A percentile compares a stretch with the other conserved stretches of the same genome.
phyloP scores from a whole-genome alignment of 176 grass and related monocot genomes.

The Zea luxurians region DNA sequence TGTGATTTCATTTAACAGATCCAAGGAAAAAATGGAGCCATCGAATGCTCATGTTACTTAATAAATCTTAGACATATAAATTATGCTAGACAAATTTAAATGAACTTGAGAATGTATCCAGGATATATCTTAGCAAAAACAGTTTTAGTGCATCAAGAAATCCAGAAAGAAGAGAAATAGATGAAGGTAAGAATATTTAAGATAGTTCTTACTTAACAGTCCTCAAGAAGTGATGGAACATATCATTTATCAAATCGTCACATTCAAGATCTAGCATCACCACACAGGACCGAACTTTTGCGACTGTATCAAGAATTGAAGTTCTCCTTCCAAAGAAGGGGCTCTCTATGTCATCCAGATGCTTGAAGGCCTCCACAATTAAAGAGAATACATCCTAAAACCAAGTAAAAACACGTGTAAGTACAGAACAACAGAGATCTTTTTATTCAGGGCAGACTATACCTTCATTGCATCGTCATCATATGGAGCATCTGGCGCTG shows the following conservation, averaged over 20 bases:
- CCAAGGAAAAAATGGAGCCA: neutral
- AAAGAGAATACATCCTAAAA: constrained; percentile 69
- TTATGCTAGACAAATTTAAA: constrained; percentile 1
- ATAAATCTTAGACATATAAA: neutral
- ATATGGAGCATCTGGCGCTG: constrained; percentile 87
- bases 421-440: constrained; percentile 17
- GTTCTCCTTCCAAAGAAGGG: constrained; percentile 53
- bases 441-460: neutral
- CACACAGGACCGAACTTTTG: constrained; percentile 87
- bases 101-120: neutral
- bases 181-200: constrained; percentile 12
- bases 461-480: constrained; percentile 84
- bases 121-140: constrained; percentile 19
- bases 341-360: constrained; percentile 61
- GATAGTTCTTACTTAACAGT: constrained; percentile 61
- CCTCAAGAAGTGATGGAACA: constrained; percentile 79
- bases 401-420: constrained; percentile 21
- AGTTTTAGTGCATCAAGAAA: constrained; percentile 14
- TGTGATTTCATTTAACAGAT: neutral
- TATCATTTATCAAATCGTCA: constrained; percentile 72
- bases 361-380: constrained; percentile 71
- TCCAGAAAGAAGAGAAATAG: neutral
- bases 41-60: constrained; percentile 4
- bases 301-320: constrained; percentile 87
- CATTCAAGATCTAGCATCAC: constrained; percentile 97